These are phyloP conservation scores for Xylariaceae sp. DNA, from an alignment of 2,329 filamentous ascomycete genomes.

Conservation along the genomic window DNA sequence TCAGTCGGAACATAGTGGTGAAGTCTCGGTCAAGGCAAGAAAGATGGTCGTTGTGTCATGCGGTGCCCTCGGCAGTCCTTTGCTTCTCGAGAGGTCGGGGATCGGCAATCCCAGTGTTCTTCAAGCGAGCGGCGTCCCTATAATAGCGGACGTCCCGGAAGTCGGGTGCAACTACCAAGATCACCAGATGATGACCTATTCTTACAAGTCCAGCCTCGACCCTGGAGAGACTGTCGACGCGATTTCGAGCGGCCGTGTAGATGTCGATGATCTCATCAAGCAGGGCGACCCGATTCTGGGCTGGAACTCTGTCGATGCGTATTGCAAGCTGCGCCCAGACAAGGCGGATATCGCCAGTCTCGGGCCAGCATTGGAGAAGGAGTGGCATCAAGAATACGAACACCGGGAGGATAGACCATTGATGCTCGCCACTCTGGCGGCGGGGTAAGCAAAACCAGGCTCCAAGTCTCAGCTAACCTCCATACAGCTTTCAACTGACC, in stretches of 20 bases:
- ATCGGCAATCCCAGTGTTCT: conserved; percentile 43
- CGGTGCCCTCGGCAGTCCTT: conserved; percentile 38
- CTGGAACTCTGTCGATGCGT: conserved; percentile 22
- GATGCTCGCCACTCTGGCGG: background rate
- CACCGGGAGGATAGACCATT: conserved; percentile 19
- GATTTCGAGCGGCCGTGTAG: conserved; percentile 6
- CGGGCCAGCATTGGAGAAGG: conserved; percentile 21
- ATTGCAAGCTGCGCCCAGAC: conserved; percentile 21
- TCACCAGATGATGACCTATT: conserved; percentile 43
- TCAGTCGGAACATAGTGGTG: no score
- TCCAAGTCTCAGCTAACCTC: no score
- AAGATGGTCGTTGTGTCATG: conserved; percentile 41
- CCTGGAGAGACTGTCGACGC: conserved; percentile 19
- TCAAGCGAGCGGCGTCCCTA: conserved; percentile 29
- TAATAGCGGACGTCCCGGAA: conserved; percentile 39
- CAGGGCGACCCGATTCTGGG: conserved; percentile 16
- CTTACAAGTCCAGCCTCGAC: conserved; percentile 33
- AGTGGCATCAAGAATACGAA: conserved; percentile 22
- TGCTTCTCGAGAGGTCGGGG: conserved; percentile 47
- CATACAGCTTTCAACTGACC: no score
- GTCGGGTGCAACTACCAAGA: conserved; percentile 46
- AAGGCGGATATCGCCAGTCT: conserved; percentile 18
- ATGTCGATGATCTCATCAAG: conserved; percentile 13
- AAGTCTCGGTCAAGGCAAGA: conserved; percentile 36
- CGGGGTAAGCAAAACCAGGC: no score